These are phyloP conservation scores for Phytophthora hybrid DNA, from an alignment of 352 stramenopile genomes.

Conservation along the genomic window DNA sequence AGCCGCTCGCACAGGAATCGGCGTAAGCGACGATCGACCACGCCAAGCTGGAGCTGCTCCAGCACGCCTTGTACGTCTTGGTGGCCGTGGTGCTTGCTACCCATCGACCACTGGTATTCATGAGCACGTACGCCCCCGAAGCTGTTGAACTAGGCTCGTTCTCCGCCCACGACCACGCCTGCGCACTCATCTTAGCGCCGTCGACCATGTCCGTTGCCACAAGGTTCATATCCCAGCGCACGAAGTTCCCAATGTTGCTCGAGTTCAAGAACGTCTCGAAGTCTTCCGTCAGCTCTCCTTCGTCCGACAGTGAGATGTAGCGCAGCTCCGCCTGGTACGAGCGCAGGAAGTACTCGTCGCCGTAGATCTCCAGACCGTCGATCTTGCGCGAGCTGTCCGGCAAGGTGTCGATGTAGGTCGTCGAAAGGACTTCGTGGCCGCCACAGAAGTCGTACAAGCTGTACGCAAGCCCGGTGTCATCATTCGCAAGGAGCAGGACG, in stretches of 20 bases:
- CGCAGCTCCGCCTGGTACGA: constrained; percentile 55
- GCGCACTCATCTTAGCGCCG: constrained; percentile 58
- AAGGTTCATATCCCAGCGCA: constrained; percentile 68
- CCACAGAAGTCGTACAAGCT: constrained; percentile 51
- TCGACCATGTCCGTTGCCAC: constrained; percentile 55
- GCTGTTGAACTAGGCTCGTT: too few relatives aligned
- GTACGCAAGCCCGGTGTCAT: constrained; percentile 51
- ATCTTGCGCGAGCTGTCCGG: constrained; percentile 46
- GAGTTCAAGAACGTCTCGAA: constrained; percentile 45
- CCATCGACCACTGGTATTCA: too few relatives aligned
- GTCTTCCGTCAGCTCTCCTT: constrained; percentile 30
- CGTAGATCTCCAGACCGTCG: constrained; percentile 58
- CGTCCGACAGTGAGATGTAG: constrained; percentile 57
- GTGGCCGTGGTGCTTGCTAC: constrained; percentile 23
- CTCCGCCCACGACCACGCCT: too few relatives aligned
- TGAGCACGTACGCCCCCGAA: too few relatives aligned
- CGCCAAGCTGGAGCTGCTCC: constrained; percentile 39
- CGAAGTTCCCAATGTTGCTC: constrained; percentile 52
- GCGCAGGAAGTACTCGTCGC: constrained; percentile 54
- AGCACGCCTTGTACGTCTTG: constrained; percentile 53
- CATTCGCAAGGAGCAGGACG: constrained; percentile 57
- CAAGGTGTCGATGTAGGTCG: constrained; percentile 49
- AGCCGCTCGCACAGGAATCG: constrained; percentile 34
- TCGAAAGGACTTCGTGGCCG: constrained; percentile 46
- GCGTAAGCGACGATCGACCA: constrained; percentile 42